A percentile compares a stretch with the other conserved stretches of the same genome.
Conservation (phyloP, 1,139 yeast species). For the Sugiyamaella castrensis region DNA sequence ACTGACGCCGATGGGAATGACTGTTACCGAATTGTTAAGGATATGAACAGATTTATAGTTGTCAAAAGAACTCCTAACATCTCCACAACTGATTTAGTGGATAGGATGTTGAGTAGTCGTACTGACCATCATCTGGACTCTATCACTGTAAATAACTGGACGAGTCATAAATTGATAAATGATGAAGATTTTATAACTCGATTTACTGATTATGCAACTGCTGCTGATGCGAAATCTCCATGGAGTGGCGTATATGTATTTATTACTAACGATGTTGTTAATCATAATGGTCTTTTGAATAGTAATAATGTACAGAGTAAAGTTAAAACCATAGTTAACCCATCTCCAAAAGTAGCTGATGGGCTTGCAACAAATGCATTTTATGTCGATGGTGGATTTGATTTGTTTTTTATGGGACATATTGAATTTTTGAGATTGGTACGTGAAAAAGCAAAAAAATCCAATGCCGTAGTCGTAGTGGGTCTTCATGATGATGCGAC, state of each 20-base stretch:
- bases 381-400: constrained; percentile 85
- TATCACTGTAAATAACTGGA: constrained; percentile 33
- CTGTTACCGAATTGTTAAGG: constrained; percentile 81
- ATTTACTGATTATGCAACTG: constrained; percentile 63
- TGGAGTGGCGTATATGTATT: constrained; percentile 59
- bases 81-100: constrained; percentile 91
- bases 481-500: constrained; percentile 67
- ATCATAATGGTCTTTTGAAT: constrained; percentile 13
- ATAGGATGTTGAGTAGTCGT: constrained; percentile 67
- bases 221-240: constrained; percentile 55
- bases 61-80: constrained; percentile 93
- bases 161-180: constrained; percentile 18
- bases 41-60: constrained; percentile 78
- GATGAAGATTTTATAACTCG: constrained; percentile 35
- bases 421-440: constrained; percentile 62
- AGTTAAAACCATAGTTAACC: constrained; percentile 32
- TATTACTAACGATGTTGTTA: constrained; percentile 20
- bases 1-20: constrained; percentile 95
- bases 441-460: constrained; percentile 37
- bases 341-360: constrained; percentile 28
- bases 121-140: constrained; percentile 55
- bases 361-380: constrained; percentile 36
- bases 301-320: neutral
- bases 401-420: constrained; percentile 91
- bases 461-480: constrained; percentile 53